phyloP scores from a whole-genome alignment of 176 grass and related monocot species.

The Hyparrhenia diplandra region DNA sequence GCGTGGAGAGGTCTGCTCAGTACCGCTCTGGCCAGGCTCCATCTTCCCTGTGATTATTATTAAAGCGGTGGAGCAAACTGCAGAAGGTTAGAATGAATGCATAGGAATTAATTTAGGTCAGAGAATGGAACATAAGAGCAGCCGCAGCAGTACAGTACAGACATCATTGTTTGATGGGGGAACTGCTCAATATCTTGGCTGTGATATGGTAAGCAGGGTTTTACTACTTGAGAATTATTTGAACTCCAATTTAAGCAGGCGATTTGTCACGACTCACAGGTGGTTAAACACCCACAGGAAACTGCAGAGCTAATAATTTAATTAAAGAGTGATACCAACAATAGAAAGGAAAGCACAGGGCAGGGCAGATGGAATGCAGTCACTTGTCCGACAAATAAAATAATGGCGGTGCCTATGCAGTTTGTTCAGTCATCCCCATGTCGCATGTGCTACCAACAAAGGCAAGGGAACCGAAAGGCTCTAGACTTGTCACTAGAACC shows the following conservation, averaged over 20 bases:
- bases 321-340: not conserved
- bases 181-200: no score
- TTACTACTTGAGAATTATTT: not conserved
- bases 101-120: not conserved
- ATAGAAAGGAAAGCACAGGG: no score
- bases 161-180: not conserved
- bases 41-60: conserved; percentile 2
- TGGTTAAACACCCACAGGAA: no score
- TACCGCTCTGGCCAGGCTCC: conserved; percentile 30
- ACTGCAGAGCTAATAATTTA: no score
- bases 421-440: no score
- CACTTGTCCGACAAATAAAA: not conserved
- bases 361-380: not conserved
- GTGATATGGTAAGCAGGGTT: not conserved
- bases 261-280: not conserved
- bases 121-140: not conserved
- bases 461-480: no score
- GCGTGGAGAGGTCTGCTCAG: conserved; percentile 26
- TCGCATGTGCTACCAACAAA: no score
- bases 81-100: not conserved
- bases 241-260: not conserved
- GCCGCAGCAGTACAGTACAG: not conserved
- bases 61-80: not conserved
- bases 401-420: no score
- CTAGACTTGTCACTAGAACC: no score